phyloP scores from a whole-genome alignment of 2,329 filamentous ascomycete species.

The Penicillium sclerotiorum region DNA sequence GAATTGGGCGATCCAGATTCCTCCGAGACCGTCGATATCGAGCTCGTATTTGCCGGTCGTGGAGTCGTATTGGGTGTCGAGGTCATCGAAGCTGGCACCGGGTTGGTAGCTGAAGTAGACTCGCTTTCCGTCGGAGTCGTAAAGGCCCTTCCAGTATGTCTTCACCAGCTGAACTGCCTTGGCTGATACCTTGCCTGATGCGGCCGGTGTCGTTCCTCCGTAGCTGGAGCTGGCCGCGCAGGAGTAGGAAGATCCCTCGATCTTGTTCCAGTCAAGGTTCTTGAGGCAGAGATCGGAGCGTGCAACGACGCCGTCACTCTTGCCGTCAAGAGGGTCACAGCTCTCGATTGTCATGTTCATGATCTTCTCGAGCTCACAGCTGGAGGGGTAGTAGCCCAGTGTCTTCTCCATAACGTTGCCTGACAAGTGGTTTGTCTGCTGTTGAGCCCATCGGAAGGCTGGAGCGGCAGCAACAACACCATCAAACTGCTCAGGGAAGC shows the following conservation, averaged over 20 bases:
- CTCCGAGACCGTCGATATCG: slow-evolving; percentile 14
- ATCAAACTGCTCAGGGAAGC: slow-evolving; percentile 51
- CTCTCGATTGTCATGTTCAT: slow-evolving; percentile 55
- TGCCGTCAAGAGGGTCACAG: slow-evolving; percentile 58
- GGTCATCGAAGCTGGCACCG: slow-evolving; percentile 13
- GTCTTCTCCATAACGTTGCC: slow-evolving; percentile 41
- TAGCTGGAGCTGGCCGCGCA: slow-evolving; percentile 36
- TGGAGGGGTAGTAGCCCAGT: slow-evolving; percentile 43
- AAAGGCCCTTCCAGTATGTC: slow-evolving; percentile 14
- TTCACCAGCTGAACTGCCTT: slow-evolving; percentile 17
- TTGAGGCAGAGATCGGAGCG: slow-evolving; percentile 50
- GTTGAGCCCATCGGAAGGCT: slow-evolving; percentile 45
- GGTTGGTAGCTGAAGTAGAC: slow-evolving; percentile 21
- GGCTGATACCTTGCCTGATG: slow-evolving; percentile 15
- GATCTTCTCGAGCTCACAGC: slow-evolving; percentile 54
- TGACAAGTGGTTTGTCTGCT: slow-evolving; percentile 46
- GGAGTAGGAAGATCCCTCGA: slow-evolving; percentile 49
- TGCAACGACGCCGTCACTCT: slow-evolving; percentile 55
- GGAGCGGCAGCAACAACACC: slow-evolving; percentile 48
- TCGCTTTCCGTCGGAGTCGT: slow-evolving; percentile 14
- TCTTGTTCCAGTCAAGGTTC: slow-evolving; percentile 47
- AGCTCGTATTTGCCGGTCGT: slow-evolving; percentile 16
- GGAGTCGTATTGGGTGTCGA: slow-evolving; percentile 15
- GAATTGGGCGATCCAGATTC: slow-evolving; percentile 12
- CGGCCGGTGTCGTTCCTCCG: slow-evolving; percentile 11